Evolutionary conservation across 2,329 filamentous ascomycete genomes (phyloP).

Genomic region (Aspergillus terreus): DNA sequence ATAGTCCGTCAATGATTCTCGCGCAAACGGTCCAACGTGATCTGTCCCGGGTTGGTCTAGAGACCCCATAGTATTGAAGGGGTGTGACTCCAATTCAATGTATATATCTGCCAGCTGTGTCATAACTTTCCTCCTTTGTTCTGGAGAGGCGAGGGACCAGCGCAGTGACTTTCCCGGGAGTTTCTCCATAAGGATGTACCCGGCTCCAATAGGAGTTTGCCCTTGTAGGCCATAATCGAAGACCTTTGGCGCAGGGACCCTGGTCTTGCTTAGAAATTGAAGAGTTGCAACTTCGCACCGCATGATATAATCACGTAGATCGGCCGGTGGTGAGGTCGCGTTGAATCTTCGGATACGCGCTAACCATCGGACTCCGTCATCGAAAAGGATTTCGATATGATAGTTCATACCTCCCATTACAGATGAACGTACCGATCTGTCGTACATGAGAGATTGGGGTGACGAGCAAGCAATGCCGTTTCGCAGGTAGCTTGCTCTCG

Average conservation of each 20-base stretch:
- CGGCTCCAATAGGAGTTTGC: constrained; percentile 36
- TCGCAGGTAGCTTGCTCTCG: constrained; percentile 35
- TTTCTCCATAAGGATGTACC: constrained; percentile 45
- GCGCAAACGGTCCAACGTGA: constrained; percentile 36
- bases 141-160: constrained; percentile 29
- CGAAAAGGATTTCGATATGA: constrained; percentile 42
- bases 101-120: constrained; percentile 38
- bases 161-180: constrained; percentile 36
- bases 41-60: constrained; percentile 23
- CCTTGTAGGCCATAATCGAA: constrained; percentile 35
- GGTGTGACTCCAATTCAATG: constrained; percentile 36
- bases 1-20: constrained; percentile 37
- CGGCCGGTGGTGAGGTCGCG: constrained; percentile 36
- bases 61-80: constrained; percentile 37
- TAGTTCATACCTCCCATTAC: constrained; percentile 48
- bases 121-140: constrained; percentile 37
- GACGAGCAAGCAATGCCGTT: constrained; percentile 34
- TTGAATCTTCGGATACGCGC: constrained; percentile 42
- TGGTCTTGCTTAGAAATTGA: constrained; percentile 35
- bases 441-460: constrained; percentile 33
- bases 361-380: constrained; percentile 44
- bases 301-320: constrained; percentile 29
- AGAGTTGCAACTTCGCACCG: constrained; percentile 43
- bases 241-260: constrained; percentile 37
- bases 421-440: constrained; percentile 29